Evolutionary conservation across 2,329 filamentous ascomycete species (phyloP), one percentile per base, ranked within the genome.

Genomic region (Simplicillium aogashimaense): DNA sequence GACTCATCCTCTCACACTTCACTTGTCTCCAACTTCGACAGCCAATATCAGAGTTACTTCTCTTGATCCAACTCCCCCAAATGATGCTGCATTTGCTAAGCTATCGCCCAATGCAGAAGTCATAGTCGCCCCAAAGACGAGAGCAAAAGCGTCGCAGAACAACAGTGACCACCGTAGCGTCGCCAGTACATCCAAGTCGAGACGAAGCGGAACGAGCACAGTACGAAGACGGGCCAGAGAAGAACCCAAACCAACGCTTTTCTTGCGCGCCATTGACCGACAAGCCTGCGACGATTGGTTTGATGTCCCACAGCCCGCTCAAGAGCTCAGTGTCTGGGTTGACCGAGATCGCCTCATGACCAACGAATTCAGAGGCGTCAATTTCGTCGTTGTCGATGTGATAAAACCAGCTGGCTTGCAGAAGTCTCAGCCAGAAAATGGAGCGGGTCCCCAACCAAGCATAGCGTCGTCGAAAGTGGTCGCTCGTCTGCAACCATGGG

Each of bases 101-200:
- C 86, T 98, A 38, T 84, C 86, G 0, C 85, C 89, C 1, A 88
- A 97, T 56, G 90, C 90, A 16, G 92, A 98, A 62, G 89, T 98
- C 37, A 94, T 97, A 48, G 92, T 98, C 44, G 92, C 92, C 3
- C 92, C 92, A 1, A 98, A 98, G 65, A 83, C 82, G 18, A 77
- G 90, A 41, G 72, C 83, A 33, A 88, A 86, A 57, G 65, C 72
- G 29, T 68, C 78, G 3, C 76, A 81, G 41, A 72, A 65, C 43
- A 76, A 69, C n/a, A 76, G 79, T 30, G 87, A 94, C 50, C 87
- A 76, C 54, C 74, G 83, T 43, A 95, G 89, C 55, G 83, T 89
- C 8, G 74, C 81, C 1, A 87, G 85, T 51, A 83, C 82, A 2
- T 86, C 86, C 35, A 81, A 82, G 49, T 87, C 81, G 52, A 90